Evolutionary conservation across 2,329 filamentous ascomycete species (phyloP).

Genomic region (Oidium heveae): DNA sequence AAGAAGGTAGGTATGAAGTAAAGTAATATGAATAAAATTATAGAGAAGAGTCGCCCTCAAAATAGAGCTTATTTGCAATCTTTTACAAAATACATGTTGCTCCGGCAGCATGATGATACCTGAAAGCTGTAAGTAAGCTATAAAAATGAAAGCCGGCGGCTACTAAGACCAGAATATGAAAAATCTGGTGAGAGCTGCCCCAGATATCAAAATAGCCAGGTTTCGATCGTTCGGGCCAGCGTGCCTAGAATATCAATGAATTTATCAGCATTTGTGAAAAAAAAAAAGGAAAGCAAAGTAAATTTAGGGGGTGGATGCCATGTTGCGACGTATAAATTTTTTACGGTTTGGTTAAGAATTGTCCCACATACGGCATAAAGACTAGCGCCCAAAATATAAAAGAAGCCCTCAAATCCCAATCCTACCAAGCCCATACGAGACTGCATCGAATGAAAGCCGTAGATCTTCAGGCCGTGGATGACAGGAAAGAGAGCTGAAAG

Average conservation of each 20-base stretch:
- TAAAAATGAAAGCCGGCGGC: slow-evolving; percentile 63
- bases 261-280: too few species aligned
- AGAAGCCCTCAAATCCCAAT: slow-evolving; percentile 51
- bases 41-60: too few species aligned
- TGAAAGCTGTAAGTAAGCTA: slow-evolving; percentile 63
- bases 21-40: too few species aligned
- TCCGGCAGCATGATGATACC: slow-evolving; percentile 38
- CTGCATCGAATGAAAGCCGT: slow-evolving; percentile 40
- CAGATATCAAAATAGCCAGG: slow-evolving; percentile 73
- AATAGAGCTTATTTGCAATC: too few species aligned
- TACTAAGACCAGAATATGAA: slow-evolving; percentile 68
- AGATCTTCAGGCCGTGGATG: slow-evolving; percentile 44
- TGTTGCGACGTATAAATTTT: too few species aligned
- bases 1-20: too few species aligned
- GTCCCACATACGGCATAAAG: slow-evolving; percentile 47
- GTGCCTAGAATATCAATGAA: slow-evolving; percentile 21
- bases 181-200: slow-evolving; percentile 88
- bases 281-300: too few species aligned
- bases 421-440: slow-evolving; percentile 56
- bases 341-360: too few species aligned
- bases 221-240: slow-evolving; percentile 57
- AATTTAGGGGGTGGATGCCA: too few species aligned
- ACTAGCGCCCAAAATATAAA: slow-evolving; percentile 69
- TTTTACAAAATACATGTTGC: neutral
- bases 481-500: slow-evolving; percentile 65